phyloP scores from a whole-genome alignment of 805 yeast species.

The Hanseniaspora hatyaiensis region DNA sequence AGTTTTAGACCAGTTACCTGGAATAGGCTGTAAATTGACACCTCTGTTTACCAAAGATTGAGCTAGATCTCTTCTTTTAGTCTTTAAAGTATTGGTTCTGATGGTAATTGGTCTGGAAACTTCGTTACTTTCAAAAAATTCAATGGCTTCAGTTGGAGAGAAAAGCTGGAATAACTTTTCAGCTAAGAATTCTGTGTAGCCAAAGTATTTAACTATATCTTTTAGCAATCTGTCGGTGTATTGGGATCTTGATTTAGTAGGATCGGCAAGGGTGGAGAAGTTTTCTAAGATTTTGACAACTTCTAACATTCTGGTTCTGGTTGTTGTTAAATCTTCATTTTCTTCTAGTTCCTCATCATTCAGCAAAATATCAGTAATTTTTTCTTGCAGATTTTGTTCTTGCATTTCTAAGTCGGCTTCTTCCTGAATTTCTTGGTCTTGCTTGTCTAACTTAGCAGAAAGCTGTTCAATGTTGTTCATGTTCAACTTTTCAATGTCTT shows the following conservation, averaged over 20 bases:
- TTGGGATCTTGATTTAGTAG: slow-evolving; percentile 75
- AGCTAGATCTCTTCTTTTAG: slow-evolving; percentile 91
- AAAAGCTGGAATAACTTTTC: slow-evolving; percentile 86
- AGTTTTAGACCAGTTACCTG: slow-evolving; percentile 92
- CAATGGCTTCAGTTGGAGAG: slow-evolving; percentile 92
- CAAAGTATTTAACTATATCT: slow-evolving; percentile 88
- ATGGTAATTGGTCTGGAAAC: slow-evolving; percentile 92
- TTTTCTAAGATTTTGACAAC: slow-evolving; percentile 87
- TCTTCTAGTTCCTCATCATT: slow-evolving; percentile 48
- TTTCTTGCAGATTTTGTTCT: slow-evolving; percentile 51
- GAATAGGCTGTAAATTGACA: slow-evolving; percentile 87
- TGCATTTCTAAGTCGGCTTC: slow-evolving; percentile 53
- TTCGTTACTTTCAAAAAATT: slow-evolving; percentile 96
- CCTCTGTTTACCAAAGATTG: slow-evolving; percentile 92
- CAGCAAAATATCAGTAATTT: slow-evolving; percentile 62
- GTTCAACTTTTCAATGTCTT: slow-evolving; percentile 55
- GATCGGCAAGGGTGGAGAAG: slow-evolving; percentile 70
- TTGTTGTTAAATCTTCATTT: slow-evolving; percentile 59
- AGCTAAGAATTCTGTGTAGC: slow-evolving; percentile 83
- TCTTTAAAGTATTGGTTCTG: slow-evolving; percentile 90
- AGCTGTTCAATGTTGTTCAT: slow-evolving; percentile 76
- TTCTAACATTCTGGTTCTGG: slow-evolving; percentile 91
- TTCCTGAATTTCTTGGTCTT: slow-evolving; percentile 46
- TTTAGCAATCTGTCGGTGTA: slow-evolving; percentile 64
- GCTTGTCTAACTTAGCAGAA: slow-evolving; percentile 54